Evolutionary conservation across 805 yeast species (phyloP).

Genomic region (Candida silvicultrix): DNA sequence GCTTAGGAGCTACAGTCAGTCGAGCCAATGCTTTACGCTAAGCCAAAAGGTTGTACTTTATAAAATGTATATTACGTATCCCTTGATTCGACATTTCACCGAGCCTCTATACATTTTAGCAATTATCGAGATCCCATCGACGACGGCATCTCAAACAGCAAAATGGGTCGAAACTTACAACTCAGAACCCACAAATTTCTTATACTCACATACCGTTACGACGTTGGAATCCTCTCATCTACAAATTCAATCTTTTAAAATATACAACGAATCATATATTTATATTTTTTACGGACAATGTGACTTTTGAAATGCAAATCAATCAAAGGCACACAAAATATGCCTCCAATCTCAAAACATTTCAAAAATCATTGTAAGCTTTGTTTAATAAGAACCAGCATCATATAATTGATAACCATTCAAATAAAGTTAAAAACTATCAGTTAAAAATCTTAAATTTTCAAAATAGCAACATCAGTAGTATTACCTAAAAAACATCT

Average conservation of each 20-base stretch:
- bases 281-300: background rate
- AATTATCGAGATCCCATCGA: too few relatives aligned
- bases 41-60: too few relatives aligned
- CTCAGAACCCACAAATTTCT: too few relatives aligned
- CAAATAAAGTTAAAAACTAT: background rate
- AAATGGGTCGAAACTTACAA: too few relatives aligned
- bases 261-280: conserved; percentile 1
- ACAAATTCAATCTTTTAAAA: background rate
- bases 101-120: too few relatives aligned
- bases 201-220: too few relatives aligned
- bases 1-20: background rate
- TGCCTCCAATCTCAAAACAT: conserved; percentile 1
- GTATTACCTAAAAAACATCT: background rate
- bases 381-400: conserved; percentile 11
- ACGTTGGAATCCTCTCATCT: too few relatives aligned
- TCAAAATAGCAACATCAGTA: background rate
- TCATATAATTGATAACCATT: conserved; percentile 3
- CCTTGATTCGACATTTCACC: too few relatives aligned
- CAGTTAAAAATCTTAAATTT: background rate
- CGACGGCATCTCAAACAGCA: too few relatives aligned
- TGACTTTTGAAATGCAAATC: background rate
- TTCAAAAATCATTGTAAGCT: background rate
- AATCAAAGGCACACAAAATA: background rate
- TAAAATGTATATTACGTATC: too few relatives aligned
- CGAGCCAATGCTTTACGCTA: too few relatives aligned